phyloP scores from a whole-genome alignment of 2,329 filamentous ascomycete species.

The Penicillium olsonii region DNA sequence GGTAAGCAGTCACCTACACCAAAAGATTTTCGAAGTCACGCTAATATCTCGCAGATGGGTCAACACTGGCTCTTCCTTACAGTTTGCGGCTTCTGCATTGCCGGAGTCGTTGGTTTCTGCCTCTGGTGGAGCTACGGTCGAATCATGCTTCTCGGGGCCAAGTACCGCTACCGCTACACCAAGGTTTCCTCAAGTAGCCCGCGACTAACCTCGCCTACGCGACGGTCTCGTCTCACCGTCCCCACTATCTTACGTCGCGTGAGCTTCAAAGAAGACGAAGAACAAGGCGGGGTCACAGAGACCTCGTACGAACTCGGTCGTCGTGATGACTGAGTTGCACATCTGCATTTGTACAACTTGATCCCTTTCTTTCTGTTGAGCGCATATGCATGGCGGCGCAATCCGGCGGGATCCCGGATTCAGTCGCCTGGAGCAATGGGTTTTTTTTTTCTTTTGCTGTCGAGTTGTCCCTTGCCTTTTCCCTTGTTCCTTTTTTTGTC shows the following conservation, averaged over 20 bases:
- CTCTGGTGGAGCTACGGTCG: constrained; percentile 56
- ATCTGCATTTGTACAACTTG: constrained; percentile 26
- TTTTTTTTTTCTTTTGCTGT: constrained; percentile 20
- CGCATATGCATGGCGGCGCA: constrained; percentile 23
- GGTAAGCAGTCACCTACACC: constrained; percentile 40
- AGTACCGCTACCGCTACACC: constrained; percentile 43
- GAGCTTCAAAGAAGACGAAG: constrained; percentile 45
- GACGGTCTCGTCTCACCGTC: constrained; percentile 35
- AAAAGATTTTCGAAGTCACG: neutral
- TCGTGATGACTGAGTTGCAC: constrained; percentile 36
- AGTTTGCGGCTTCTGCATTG: constrained; percentile 52
- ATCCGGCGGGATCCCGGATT: constrained; percentile 28
- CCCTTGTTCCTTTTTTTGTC: constrained; percentile 14
- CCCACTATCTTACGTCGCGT: constrained; percentile 40
- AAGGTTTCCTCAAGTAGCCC: constrained; percentile 31
- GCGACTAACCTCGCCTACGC: constrained; percentile 34
- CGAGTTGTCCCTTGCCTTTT: constrained; percentile 13
- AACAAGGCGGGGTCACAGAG: constrained; percentile 33
- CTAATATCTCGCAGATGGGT: constrained; percentile 47
- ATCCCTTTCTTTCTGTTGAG: constrained; percentile 16
- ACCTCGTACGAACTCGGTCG: constrained; percentile 42
- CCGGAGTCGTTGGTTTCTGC: constrained; percentile 48
- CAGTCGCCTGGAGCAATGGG: constrained; percentile 25
- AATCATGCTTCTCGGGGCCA: constrained; percentile 42
- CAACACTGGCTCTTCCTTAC: constrained; percentile 60